Evolutionary conservation across 371 early-diverging fungal genomes (phyloP).

Genomic region (Sporodiniella umbellata): DNA sequence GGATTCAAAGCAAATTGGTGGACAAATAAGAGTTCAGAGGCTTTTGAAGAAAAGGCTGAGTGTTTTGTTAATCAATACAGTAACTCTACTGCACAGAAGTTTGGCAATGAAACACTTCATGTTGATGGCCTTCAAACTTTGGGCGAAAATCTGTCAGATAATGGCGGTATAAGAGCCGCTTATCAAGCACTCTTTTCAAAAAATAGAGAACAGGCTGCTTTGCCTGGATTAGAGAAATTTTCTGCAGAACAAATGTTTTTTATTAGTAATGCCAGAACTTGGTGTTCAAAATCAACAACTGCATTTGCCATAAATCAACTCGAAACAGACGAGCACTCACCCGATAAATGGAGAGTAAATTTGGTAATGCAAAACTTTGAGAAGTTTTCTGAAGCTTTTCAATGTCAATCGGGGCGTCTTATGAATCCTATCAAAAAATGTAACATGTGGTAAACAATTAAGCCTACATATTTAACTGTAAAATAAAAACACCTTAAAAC

Average conservation of each 20-base stretch:
- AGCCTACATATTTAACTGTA: not conserved
- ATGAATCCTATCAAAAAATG: constrained; percentile 49
- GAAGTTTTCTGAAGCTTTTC: constrained; percentile 55
- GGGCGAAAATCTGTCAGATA: constrained; percentile 76
- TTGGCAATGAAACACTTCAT: constrained; percentile 15
- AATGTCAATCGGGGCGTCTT: constrained; percentile 31
- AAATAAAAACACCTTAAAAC: too few relatives aligned
- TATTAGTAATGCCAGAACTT: constrained; percentile 36
- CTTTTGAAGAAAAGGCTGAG: constrained; percentile 48
- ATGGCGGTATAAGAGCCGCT: constrained; percentile 59
- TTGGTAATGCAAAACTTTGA: constrained; percentile 54
- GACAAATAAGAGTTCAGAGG: constrained; percentile 45
- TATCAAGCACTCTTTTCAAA: constrained; percentile 25
- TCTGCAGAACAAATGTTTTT: constrained; percentile 45
- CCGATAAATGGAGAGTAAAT: constrained; percentile 45
- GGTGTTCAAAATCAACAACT: constrained; percentile 36
- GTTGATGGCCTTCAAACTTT: constrained; percentile 62
- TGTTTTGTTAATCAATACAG: constrained; percentile 70
- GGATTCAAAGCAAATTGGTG: constrained; percentile 60
- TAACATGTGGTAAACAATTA: constrained; percentile 32
- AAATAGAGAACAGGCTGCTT: not conserved
- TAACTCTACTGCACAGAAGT: constrained; percentile 35
- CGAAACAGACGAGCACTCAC: constrained; percentile 45
- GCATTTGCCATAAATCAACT: constrained; percentile 22
- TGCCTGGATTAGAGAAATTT: constrained; percentile 15